These are phyloP conservation scores for Quercus mongolica DNA, from an alignment of 306 rosid genomes.

Conservation along the genomic window DNA sequence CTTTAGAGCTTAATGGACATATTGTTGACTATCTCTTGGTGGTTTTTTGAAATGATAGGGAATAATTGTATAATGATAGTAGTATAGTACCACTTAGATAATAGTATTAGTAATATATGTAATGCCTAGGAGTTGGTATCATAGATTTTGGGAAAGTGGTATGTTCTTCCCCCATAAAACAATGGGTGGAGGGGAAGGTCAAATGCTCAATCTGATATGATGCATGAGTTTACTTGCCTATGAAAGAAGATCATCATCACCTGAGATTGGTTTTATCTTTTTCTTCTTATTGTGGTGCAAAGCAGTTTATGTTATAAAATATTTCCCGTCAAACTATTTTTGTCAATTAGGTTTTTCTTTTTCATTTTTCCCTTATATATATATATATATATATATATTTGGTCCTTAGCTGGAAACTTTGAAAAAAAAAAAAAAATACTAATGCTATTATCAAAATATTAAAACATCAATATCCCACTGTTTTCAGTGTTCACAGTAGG, in stretches of 20 bases:
- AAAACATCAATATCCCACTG: no score
- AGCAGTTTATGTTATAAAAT: background rate
- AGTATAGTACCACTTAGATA: background rate
- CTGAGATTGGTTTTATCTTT: background rate
- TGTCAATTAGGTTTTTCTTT: background rate
- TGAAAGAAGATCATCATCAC: background rate
- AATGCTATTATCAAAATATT: background rate
- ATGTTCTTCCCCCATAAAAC: background rate
- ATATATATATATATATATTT: background rate
- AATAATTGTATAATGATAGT: background rate
- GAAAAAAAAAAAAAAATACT: background rate
- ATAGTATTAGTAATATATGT: background rate
- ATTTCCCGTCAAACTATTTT: background rate
- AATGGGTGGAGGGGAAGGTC: background rate
- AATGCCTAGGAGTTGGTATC: background rate
- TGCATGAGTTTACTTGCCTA: background rate
- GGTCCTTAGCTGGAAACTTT: background rate
- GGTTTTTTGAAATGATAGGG: conserved; percentile 6
- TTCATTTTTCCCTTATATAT: background rate
- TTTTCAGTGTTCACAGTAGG: no score
- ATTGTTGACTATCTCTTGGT: background rate
- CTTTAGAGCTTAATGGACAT: conserved; percentile 2
- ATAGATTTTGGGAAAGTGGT: background rate
- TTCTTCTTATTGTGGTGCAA: background rate
- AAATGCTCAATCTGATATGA: no score